phyloP scores from a whole-genome alignment of 176 grass and related monocot genomes.

The Rhipidocladum racemiflorum region DNA sequence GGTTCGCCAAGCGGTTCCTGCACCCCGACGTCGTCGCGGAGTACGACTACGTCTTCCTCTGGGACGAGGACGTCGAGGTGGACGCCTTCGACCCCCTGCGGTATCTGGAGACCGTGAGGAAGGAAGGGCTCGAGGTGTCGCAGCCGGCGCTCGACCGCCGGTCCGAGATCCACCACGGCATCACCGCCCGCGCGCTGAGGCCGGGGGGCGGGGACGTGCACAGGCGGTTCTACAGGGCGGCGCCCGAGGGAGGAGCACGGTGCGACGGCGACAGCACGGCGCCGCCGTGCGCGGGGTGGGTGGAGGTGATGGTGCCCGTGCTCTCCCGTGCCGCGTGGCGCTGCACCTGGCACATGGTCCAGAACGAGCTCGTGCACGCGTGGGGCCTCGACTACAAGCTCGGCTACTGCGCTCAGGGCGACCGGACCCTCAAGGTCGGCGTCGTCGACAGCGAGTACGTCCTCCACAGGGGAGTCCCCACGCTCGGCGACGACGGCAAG shows the following conservation, averaged over 20 bases:
- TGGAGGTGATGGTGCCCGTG: slow-evolving; percentile 94
- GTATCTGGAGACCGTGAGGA: slow-evolving; percentile 45
- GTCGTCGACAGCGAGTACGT: slow-evolving; percentile 87
- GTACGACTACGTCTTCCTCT: slow-evolving; percentile 82
- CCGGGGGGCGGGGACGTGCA: not conserved
- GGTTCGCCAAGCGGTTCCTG: slow-evolving; percentile 85
- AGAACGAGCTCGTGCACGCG: slow-evolving; percentile 89
- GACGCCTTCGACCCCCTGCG: slow-evolving; percentile 58
- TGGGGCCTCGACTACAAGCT: slow-evolving; percentile 94
- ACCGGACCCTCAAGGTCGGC: slow-evolving; percentile 60
- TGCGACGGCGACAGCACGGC: slow-evolving; percentile 43
- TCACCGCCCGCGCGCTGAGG: slow-evolving; percentile 41
- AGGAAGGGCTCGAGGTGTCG: slow-evolving; percentile 77
- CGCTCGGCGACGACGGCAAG: slow-evolving; percentile 60
- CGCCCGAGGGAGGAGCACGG: too few relatives aligned
- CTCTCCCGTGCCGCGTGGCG: slow-evolving; percentile 77
- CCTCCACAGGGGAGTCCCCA: slow-evolving; percentile 67
- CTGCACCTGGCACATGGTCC: slow-evolving; percentile 83
- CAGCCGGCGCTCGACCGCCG: slow-evolving; percentile 76
- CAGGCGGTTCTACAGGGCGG: slow-evolving; percentile 60
- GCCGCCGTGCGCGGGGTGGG: slow-evolving; percentile 86
- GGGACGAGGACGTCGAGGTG: slow-evolving; percentile 83
- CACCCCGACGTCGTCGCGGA: slow-evolving; percentile 72
- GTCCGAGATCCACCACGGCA: slow-evolving; percentile 68
- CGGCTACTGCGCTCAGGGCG: slow-evolving; percentile 81